Evolutionary conservation across 352 stramenopile genomes (phyloP), one percentile per base, ranked within the genome.

Genomic region (Paralagenidium karlingii): DNA sequence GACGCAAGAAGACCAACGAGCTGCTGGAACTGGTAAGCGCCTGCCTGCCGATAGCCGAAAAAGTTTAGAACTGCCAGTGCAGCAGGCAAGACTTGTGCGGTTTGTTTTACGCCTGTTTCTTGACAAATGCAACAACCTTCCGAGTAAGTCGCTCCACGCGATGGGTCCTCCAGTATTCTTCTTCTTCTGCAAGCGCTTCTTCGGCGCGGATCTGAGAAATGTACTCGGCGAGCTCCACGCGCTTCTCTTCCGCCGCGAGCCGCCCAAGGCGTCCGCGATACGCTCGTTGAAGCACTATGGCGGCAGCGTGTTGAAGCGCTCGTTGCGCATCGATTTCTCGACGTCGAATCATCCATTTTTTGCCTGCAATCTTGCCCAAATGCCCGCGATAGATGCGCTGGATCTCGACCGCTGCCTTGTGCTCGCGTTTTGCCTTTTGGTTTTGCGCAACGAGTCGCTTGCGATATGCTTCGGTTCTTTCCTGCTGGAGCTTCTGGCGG

Each of bases 151-250:
- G 63, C 41, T 82, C 68, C 4, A 81, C 43, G 31, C 50, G 62
- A 36, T 82, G 71, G 12, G 41, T 58, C 5, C 55, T 47, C 71
- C 71, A 85, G 55, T 82, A 82, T 41, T 76, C 71, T 26, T 81
- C 58, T 41, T 96, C 86, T 39, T 97, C 88, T 9, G 82, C 73
- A 26, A 85, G 78, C 15, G 83, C 82, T 45, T 97, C 88, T 37
- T 95, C 79, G 8, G 79, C 71, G 19, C 88, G 74, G 30, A 97
- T 73, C 26, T 90, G 67, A 19, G 82, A 82, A 38, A 96, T 94
- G 49, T 96, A 97, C 55, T 97, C 79, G 16, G 83, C 86, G 43
- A 97, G 74, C 43, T 97, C 86, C n/a, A 83, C 67, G 26, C 88
- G 66, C 19, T 69, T 47, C 21, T 91, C 74, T 34, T 87, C 77